These are phyloP conservation scores for Spirogloea muscicola DNA, from an alignment of 139 green algal species.

Conservation along the genomic window DNA sequence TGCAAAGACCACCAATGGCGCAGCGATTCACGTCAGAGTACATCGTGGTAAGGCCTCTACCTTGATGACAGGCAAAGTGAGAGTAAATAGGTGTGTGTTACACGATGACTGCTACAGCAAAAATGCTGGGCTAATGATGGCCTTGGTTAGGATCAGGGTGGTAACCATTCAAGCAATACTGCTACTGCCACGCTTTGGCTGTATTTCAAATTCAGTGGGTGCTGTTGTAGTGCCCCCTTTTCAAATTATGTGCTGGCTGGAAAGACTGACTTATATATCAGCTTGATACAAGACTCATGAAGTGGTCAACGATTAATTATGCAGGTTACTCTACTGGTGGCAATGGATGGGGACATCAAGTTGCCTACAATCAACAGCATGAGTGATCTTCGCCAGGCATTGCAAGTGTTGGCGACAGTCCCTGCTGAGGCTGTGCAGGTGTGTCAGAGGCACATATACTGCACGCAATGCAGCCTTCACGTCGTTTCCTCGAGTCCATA, in stretches of 20 bases:
- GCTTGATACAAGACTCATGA: no score
- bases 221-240: slow-evolving; percentile 2
- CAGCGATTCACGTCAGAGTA: slow-evolving; percentile 60
- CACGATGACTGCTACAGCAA: background rate
- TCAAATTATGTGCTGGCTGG: no score
- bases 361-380: slow-evolving; percentile 63
- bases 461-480: no score
- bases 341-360: slow-evolving; percentile 64
- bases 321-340: slow-evolving; percentile 75
- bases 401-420: slow-evolving; percentile 70
- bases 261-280: no score
- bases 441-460: no score
- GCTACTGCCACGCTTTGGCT: background rate
- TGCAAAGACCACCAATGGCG: background rate
- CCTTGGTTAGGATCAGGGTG: background rate
- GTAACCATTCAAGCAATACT: background rate
- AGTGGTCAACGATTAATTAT: no score
- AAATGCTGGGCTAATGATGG: background rate
- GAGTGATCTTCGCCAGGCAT: slow-evolving; percentile 56
- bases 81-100: no score
- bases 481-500: no score
- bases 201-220: background rate
- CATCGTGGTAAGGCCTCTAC: slow-evolving; percentile 65
- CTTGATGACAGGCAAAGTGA: no score
- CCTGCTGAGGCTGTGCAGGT: slow-evolving; percentile 56